phyloP scores from a whole-genome alignment of 1,139 yeast species.

The Trichomonascaceae sp. region DNA sequence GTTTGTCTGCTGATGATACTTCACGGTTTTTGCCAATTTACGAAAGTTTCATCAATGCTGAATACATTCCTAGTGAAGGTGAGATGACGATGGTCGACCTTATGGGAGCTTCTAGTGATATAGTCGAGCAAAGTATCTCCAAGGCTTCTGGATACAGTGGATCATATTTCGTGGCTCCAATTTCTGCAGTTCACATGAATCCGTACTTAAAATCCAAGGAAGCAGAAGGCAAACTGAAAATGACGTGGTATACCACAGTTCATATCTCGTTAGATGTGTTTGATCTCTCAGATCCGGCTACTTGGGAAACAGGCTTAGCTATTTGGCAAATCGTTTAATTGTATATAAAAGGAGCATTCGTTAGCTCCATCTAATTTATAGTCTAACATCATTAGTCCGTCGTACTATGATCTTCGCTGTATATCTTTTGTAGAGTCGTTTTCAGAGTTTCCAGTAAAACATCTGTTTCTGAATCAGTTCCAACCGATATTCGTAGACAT shows the following conservation, averaged over 20 bases:
- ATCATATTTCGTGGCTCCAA: conserved; percentile 15
- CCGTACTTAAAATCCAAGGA: conserved; percentile 26
- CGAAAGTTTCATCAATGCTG: conserved; percentile 25
- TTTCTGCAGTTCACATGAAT: conserved; percentile 23
- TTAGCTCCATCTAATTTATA: conserved; percentile 26
- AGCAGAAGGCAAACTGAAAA: conserved; percentile 13
- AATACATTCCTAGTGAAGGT: conserved; percentile 17
- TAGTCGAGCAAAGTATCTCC: conserved; percentile 22
- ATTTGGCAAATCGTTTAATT: conserved; percentile 10
- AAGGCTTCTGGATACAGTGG: conserved; percentile 13
- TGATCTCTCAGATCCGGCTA: conserved; percentile 32
- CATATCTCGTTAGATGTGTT: conserved; percentile 34
- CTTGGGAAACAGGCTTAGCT: conserved; percentile 10
- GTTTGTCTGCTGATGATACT: conserved; percentile 29
- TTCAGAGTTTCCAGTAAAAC: conserved; percentile 48
- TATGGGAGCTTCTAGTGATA: conserved; percentile 46
- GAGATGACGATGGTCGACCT: conserved; percentile 42
- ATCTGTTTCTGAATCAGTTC: conserved; percentile 70
- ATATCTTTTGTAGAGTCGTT: conserved; percentile 33
- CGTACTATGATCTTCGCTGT: conserved; percentile 24
- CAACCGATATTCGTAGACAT: conserved; percentile 78
- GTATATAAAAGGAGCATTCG: background rate
- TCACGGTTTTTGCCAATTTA: conserved; percentile 34
- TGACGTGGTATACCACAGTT: conserved; percentile 22
- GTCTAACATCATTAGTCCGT: conserved; percentile 30